Evolutionary conservation across 805 yeast species (phyloP), one percentile per base, ranked within the genome.

Genomic region (Helenozyma baotianmanensis): DNA sequence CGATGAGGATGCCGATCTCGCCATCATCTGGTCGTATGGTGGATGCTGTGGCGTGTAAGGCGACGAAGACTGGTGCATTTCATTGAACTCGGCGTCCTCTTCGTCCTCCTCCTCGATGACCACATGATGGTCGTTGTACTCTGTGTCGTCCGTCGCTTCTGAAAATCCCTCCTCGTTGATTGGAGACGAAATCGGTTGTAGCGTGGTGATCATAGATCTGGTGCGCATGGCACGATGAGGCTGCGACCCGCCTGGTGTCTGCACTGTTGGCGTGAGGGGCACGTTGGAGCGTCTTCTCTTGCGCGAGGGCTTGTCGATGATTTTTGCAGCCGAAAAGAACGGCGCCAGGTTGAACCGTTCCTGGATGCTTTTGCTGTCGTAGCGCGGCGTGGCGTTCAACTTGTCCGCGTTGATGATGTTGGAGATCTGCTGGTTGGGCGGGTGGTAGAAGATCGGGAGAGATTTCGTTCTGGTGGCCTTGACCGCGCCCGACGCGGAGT

Each of bases 291-390:
- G 43, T 33, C 56, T 49, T 34, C 54, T 48, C 40, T 50, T 31
- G 24, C 39, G 28, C 11, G 40, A 21, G 3, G 68, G 68, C 33
- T 62, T 61, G 35, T 62, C 69, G 23, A 65, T 55, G n/a, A 63
- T 54, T 33, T 63, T 64, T 16, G 63, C 64, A 9, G 33, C 22
- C 48, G 53, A 68, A 15, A 62, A 49, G 42, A 64, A 64, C 6
- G 70, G 66, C 2, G 70, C 72, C 68, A 60, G 68, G 40, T 65
- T 66, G 48, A 66, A 66, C 32, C 72, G 47, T 25, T 66, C 69
- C 47, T 60, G 67, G 18, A 66, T 60, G 31, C 63, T 56, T 33
- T 64, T 62, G 38, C 58, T 54, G 39, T 65, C 69, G 42, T 62
- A 62, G 29, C 52, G 56, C 10, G 69, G 60, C 4, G 70, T 50